Conservation (phyloP, 306 rosid genomes). For the Hippophae gyantsensis region DNA sequence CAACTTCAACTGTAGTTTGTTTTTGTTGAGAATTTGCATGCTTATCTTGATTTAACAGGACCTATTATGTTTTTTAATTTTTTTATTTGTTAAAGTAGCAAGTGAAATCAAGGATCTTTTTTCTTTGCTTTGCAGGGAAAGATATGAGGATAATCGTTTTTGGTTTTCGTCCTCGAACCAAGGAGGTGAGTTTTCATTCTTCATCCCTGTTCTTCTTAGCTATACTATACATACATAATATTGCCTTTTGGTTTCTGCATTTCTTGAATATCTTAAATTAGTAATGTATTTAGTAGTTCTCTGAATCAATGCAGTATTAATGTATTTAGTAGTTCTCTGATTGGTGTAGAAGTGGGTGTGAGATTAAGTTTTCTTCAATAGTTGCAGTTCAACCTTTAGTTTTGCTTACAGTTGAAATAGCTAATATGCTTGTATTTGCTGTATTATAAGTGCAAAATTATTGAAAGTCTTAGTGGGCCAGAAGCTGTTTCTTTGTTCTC, state of each 20-base stretch:
- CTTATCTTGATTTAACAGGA: background rate
- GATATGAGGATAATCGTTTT: constrained; percentile 93
- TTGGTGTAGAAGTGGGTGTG: too few species aligned
- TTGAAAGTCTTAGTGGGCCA: constrained; percentile 3
- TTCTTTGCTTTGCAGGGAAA: constrained; percentile 51
- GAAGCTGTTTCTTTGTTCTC: constrained; percentile 18
- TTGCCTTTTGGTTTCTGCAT: too few species aligned
- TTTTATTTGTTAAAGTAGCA: background rate
- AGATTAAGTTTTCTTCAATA: too few species aligned
- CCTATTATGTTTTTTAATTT: background rate
- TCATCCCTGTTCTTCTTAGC: background rate
- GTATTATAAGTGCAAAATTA: background rate
- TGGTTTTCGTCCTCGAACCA: constrained; percentile 82
- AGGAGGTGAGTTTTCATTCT: constrained; percentile 53
- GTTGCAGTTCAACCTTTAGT: too few species aligned
- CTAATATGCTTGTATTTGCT: constrained; percentile 1
- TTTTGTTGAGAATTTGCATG: background rate
- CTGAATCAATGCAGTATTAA: too few species aligned
- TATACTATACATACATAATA: background rate
- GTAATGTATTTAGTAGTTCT: too few species aligned
- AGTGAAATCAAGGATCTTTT: constrained; percentile 18
- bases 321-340: too few species aligned
- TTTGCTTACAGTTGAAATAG: background rate
- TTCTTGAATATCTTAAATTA: too few species aligned
- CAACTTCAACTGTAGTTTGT: too few species aligned